Conservation (phyloP, 1,139 yeast species). For the Yamadazyma blattariae region DNA sequence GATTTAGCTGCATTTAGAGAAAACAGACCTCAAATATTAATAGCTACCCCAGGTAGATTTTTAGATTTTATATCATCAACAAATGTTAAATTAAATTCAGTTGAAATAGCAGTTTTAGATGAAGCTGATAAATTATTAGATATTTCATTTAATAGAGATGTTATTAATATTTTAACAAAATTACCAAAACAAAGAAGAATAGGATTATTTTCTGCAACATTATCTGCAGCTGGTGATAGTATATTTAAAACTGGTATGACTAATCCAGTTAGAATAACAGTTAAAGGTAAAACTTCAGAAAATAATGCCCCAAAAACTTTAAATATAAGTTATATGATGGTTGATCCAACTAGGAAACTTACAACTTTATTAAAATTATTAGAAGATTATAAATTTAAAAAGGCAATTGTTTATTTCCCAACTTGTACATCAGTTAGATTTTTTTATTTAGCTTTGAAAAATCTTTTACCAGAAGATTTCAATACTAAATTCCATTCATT, state of each 20-base stretch:
- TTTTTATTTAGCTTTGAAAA: slow-evolving; percentile 58
- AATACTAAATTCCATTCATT: slow-evolving; percentile 57
- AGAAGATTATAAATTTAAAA: slow-evolving; percentile 55
- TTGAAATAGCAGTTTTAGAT: slow-evolving; percentile 79
- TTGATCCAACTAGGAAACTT: slow-evolving; percentile 60
- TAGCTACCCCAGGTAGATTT: slow-evolving; percentile 93
- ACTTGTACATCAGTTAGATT: slow-evolving; percentile 81
- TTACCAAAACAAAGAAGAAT: slow-evolving; percentile 91
- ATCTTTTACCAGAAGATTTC: slow-evolving; percentile 18
- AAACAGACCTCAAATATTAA: slow-evolving; percentile 64
- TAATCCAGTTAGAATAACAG: slow-evolving; percentile 84
- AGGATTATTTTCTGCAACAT: slow-evolving; percentile 90
- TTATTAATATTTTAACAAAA: slow-evolving; percentile 59
- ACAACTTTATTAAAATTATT: slow-evolving; percentile 56
- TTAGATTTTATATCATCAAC: slow-evolving; percentile 63
- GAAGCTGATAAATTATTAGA: slow-evolving; percentile 92
- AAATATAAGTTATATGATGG: slow-evolving; percentile 57
- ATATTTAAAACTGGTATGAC: slow-evolving; percentile 80
- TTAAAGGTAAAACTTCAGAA: slow-evolving; percentile 46
- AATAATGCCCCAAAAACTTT: slow-evolving; percentile 60
- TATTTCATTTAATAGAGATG: slow-evolving; percentile 69
- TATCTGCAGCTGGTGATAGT: slow-evolving; percentile 70
- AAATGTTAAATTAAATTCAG: slow-evolving; percentile 50
- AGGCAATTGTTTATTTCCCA: slow-evolving; percentile 87
- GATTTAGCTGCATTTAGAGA: slow-evolving; percentile 61